phyloP scores from a whole-genome alignment of 768 basidiomycete species.

The Mycena kentingensis region DNA sequence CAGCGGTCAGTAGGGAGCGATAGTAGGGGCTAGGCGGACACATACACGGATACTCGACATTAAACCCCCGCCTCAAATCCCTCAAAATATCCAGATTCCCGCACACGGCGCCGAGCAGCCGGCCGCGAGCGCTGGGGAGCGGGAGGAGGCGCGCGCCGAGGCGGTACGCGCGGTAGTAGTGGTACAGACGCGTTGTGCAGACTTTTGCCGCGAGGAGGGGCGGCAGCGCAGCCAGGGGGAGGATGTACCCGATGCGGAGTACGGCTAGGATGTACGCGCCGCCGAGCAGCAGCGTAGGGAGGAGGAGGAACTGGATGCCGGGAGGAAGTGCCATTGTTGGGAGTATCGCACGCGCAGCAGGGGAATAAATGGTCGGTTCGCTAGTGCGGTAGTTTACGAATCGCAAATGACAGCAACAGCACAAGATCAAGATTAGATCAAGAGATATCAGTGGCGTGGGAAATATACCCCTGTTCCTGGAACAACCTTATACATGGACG shows the following conservation, averaged over 20 bases:
- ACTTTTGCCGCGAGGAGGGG: not conserved
- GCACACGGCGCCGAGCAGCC: too few relatives aligned
- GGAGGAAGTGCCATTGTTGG: not conserved
- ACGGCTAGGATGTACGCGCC: not conserved
- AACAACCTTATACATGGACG: too few relatives aligned
- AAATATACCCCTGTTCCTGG: too few relatives aligned
- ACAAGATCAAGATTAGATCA: too few relatives aligned
- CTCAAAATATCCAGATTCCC: not conserved
- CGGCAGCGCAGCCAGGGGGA: not conserved
- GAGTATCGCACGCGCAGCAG: not conserved
- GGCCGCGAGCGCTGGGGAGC: not conserved
- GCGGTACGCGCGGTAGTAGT: not conserved
- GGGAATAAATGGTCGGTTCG: not conserved
- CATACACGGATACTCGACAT: not conserved
- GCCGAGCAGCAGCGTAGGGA: not conserved
- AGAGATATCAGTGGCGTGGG: too few relatives aligned
- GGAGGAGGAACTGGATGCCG: not conserved
- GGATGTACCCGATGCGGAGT: not conserved
- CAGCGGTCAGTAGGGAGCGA: not conserved
- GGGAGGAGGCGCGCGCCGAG: not conserved
- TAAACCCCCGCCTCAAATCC: not conserved
- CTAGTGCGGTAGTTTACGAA: not conserved
- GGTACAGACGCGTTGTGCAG: not conserved
- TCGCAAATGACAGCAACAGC: not conserved
- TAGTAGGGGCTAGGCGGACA: not conserved